Conservation (phyloP, 1,139 yeast species). For the Nakaseomyces bracarensis region DNA sequence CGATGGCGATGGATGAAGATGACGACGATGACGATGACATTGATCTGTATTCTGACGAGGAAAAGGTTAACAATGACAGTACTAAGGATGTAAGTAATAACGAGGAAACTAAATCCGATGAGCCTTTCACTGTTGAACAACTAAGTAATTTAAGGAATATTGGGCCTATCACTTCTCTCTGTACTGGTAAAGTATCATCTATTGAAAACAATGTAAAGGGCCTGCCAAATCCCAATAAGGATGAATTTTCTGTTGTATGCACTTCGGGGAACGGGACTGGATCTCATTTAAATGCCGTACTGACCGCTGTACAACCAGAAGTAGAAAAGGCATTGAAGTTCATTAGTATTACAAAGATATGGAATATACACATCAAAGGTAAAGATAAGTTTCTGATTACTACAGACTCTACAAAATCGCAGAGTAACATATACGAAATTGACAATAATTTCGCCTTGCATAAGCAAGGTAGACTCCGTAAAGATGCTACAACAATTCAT, state of each 20-base stretch:
- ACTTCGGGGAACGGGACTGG: constrained; percentile 57
- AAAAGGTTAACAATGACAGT: constrained; percentile 29
- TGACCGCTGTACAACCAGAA: constrained; percentile 56
- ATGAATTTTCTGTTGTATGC: constrained; percentile 59
- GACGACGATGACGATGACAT: constrained; percentile 31
- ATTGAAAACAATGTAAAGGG: constrained; percentile 51
- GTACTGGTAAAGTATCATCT: constrained; percentile 53
- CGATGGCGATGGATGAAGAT: constrained; percentile 14
- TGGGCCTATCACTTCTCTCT: constrained; percentile 70
- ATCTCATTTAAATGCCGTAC: constrained; percentile 51
- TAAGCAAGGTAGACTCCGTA: constrained; percentile 55
- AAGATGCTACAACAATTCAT: constrained; percentile 56
- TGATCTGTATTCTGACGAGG: constrained; percentile 22
- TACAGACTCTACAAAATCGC: constrained; percentile 55
- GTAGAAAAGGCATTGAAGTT: constrained; percentile 68
- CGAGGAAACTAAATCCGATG: constrained; percentile 29
- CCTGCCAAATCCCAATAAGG: constrained; percentile 56
- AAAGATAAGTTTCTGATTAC: constrained; percentile 57
- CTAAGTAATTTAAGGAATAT: constrained; percentile 53
- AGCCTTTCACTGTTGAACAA: constrained; percentile 36
- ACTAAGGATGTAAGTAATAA: constrained; percentile 20
- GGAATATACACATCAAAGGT: constrained; percentile 46
- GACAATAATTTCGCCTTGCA: constrained; percentile 55
- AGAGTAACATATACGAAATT: constrained; percentile 68
- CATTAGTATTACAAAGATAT: constrained; percentile 64